Conservation (phyloP, 2,329 filamentous ascomycete species). For the Golovinomyces cichoracearum region DNA sequence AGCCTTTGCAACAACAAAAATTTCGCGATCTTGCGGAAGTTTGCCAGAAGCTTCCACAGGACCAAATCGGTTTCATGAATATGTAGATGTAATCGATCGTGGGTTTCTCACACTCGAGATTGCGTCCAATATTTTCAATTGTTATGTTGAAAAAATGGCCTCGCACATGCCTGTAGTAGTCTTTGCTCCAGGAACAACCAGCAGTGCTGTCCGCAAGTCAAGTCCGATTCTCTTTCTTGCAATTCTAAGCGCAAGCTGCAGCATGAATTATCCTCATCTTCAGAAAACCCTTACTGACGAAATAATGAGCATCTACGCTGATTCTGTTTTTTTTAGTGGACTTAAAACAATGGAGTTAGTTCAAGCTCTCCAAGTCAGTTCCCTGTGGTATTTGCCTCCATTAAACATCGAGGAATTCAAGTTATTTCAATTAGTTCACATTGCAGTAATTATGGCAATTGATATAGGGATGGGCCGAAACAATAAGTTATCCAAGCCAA, state of each 20-base stretch:
- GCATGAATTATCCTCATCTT: slow-evolving; percentile 23
- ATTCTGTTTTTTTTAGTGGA: slow-evolving; percentile 22
- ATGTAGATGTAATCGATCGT: slow-evolving; percentile 25
- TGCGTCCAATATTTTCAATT: slow-evolving; percentile 28
- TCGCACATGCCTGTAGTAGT: slow-evolving; percentile 36
- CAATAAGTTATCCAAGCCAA: slow-evolving; percentile 10
- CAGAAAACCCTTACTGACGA: slow-evolving; percentile 22
- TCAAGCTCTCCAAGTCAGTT: slow-evolving; percentile 23
- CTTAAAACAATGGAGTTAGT: slow-evolving; percentile 26
- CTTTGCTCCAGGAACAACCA: slow-evolving; percentile 27
- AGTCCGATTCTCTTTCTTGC: slow-evolving; percentile 46
- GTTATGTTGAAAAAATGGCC: slow-evolving; percentile 34
- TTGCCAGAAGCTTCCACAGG: neutral
- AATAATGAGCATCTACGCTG: slow-evolving; percentile 22
- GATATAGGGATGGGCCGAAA: slow-evolving; percentile 16
- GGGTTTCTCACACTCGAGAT: slow-evolving; percentile 30
- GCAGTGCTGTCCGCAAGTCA: slow-evolving; percentile 27
- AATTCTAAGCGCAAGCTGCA: slow-evolving; percentile 35
- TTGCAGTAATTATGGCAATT: slow-evolving; percentile 24
- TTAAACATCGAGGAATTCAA: slow-evolving; percentile 22
- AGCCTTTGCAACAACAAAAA: neutral
- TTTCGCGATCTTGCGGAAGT: slow-evolving; percentile 2
- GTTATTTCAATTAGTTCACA: slow-evolving; percentile 26
- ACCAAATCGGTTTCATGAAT: slow-evolving; percentile 10
- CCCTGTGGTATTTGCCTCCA: slow-evolving; percentile 24